These are phyloP conservation scores for Pseudogymnoascus sp. DNA, from an alignment of 2,329 filamentous ascomycete genomes.

Conservation along the genomic window DNA sequence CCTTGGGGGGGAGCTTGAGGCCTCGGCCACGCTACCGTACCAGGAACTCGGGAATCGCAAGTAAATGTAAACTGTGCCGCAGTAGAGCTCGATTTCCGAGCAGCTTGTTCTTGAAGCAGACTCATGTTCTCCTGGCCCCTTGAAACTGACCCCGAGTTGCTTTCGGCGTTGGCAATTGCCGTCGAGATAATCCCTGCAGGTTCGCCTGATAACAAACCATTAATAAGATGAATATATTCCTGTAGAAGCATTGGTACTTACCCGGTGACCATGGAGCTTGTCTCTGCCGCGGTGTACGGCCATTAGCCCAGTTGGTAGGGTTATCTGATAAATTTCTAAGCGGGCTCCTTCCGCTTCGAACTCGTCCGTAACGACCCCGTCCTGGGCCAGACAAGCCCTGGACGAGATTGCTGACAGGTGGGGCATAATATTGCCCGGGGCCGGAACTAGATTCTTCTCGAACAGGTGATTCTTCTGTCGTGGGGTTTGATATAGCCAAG, in stretches of 20 bases:
- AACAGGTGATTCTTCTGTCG: constrained; percentile 37
- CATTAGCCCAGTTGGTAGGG: constrained; percentile 29
- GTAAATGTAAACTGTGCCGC: constrained; percentile 95
- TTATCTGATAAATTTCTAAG: constrained; percentile 53
- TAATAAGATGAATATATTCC: constrained; percentile 13
- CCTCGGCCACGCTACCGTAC: constrained; percentile 69
- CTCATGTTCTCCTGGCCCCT: constrained; percentile 71
- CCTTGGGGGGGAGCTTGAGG: constrained; percentile 21
- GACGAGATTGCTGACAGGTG: constrained; percentile 41
- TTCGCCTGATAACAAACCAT: constrained; percentile 42
- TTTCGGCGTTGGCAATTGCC: constrained; percentile 73
- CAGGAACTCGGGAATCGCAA: constrained; percentile 82
- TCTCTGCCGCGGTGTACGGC: constrained; percentile 27
- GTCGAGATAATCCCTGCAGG: constrained; percentile 75
- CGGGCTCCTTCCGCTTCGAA: constrained; percentile 53
- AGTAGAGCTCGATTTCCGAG: constrained; percentile 55
- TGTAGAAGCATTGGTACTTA: constrained; percentile 20
- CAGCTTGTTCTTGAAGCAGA: constrained; percentile 63
- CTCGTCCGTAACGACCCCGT: constrained; percentile 72
- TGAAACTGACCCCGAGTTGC: constrained; percentile 65
- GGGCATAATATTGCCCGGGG: constrained; percentile 48
- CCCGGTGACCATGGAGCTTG: constrained; percentile 27
- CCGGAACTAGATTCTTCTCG: constrained; percentile 37
- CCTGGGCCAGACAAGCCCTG: constrained; percentile 79
- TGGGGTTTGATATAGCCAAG: constrained; percentile 47